Evolutionary conservation across 768 basidiomycete species (phyloP).

Genomic region (Rhodotorula taiwanensis): DNA sequence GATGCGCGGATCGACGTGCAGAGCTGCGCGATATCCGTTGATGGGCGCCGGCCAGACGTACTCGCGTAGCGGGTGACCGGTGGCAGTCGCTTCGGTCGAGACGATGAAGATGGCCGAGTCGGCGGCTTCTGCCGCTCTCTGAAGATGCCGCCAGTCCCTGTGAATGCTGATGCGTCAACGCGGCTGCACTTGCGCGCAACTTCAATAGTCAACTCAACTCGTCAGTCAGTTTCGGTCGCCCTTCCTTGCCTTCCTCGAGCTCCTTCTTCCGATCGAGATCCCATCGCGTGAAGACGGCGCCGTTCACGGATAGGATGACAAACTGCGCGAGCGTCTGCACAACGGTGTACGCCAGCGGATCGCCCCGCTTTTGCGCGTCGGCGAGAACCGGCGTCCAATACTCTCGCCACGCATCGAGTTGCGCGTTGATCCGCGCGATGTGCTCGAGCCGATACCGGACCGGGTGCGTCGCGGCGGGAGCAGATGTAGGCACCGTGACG

Average conservation of each 20-base stretch:
- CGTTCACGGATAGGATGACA: constrained; percentile 27
- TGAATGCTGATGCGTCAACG: no score
- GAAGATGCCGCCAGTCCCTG: constrained; percentile 28
- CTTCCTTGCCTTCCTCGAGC: constrained; percentile 27
- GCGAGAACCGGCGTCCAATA: constrained; percentile 29
- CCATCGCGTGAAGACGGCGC: constrained; percentile 27
- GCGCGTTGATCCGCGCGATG: constrained; percentile 19
- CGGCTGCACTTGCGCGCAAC: no score
- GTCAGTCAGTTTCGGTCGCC: constrained; percentile 9
- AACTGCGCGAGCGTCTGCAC: constrained; percentile 17
- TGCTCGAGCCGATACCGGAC: constrained; percentile 28
- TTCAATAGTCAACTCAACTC: constrained; percentile 14
- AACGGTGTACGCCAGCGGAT: constrained; percentile 29
- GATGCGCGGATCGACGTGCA: constrained; percentile 17
- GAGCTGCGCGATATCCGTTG: constrained; percentile 1
- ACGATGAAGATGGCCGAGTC: constrained; percentile 21
- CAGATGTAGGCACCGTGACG: constrained; percentile 14
- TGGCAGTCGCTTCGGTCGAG: constrained; percentile 10
- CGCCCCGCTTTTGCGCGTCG: constrained; percentile 20
- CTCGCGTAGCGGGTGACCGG: constrained; percentile 10
- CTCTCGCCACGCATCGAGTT: constrained; percentile 23
- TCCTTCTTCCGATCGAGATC: constrained; percentile 23
- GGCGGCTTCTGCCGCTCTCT: constrained; percentile 20
- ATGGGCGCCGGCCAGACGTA: constrained; percentile 9
- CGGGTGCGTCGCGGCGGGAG: constrained; percentile 4